Evolutionary conservation across 495 filamentous ascomycete species (phyloP), one percentile per base, ranked within the genome.

Genomic region (Rusavskia elegans): DNA sequence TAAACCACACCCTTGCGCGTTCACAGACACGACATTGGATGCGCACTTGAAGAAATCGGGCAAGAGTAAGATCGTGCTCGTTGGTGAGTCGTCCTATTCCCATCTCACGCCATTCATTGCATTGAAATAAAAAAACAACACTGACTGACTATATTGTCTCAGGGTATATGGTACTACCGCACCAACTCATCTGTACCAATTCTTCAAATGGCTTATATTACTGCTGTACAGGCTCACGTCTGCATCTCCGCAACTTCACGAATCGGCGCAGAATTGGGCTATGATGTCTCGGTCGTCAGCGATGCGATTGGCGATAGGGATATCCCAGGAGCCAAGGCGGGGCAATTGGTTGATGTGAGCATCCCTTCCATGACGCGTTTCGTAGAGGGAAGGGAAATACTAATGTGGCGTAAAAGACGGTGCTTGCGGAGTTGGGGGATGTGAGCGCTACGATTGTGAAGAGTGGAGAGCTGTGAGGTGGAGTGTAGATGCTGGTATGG

Each of bases 181-280:
- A 44, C 3, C 25, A 13, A 20, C 27, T 42, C 37, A 1, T 16
- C 10, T 9, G 1, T 19, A 3, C n/a, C 39, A 10, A 3, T 30
- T 19, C 5, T 2, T 7, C 29, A 35, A 35, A 10, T 35, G 5
- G 0, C 25, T 27, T 3, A 27, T 27, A n/a, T n/a, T n/a, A 9
- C 48, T 27, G 20, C 3, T 7, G 5, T 23, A 25, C 49, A 56
- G 66, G 78, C 79, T 9, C 79, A 82, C 65, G 75, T 81, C 3
- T 83, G 78, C 63, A 69, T 83, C 11, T 76, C 70, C 1, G 76
- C 75, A 1, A 83, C 80, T 2, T 71, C 78, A 1, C 58, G 78
- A 44, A 70, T 78, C 32, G 80, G 64, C 3, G 58, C 52, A 30
- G 72, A 82, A 58, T 65, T 66, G 14, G 79, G 78, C 4, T 80